Percentiles rank a stretch among this genome's conserved stretches.
phyloP scores from a whole-genome alignment of 2,329 filamentous ascomycete species.

The Orbilia oligospora region DNA sequence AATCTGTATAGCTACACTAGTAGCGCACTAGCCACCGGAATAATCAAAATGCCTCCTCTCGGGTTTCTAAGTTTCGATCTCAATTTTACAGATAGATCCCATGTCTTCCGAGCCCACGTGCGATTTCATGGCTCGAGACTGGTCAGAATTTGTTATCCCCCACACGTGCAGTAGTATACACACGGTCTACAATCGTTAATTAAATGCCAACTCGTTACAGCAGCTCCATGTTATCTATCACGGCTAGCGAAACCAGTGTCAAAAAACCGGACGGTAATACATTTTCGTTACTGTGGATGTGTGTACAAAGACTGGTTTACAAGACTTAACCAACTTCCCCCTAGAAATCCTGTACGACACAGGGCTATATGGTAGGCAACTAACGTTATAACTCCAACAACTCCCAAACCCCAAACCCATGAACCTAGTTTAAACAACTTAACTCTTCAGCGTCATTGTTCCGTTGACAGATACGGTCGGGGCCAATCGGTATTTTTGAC shows the following conservation, averaged over 20 bases:
- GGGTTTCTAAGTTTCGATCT: background rate
- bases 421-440: background rate
- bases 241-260: too few species aligned
- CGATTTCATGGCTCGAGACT: background rate
- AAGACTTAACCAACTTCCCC: background rate
- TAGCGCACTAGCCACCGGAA: background rate
- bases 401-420: background rate
- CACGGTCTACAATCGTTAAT: background rate
- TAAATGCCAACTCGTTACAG: too few species aligned
- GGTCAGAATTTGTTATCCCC: background rate
- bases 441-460: background rate
- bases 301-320: background rate
- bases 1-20: background rate
- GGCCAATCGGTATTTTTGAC: background rate
- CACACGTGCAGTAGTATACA: background rate
- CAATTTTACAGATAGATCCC: background rate
- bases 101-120: background rate
- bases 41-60: background rate
- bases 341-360: background rate
- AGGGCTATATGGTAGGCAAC: conserved; percentile 2
- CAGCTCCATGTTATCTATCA: background rate
- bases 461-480: background rate
- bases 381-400: conserved; percentile 4
- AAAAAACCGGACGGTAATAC: too few species aligned
- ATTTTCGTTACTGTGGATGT: too few species aligned